A percentile compares a stretch with the other conserved stretches of the same genome.
phyloP scores from a whole-genome alignment of 495 filamentous ascomycete genomes.

The Pseudotulostoma volvatum region DNA sequence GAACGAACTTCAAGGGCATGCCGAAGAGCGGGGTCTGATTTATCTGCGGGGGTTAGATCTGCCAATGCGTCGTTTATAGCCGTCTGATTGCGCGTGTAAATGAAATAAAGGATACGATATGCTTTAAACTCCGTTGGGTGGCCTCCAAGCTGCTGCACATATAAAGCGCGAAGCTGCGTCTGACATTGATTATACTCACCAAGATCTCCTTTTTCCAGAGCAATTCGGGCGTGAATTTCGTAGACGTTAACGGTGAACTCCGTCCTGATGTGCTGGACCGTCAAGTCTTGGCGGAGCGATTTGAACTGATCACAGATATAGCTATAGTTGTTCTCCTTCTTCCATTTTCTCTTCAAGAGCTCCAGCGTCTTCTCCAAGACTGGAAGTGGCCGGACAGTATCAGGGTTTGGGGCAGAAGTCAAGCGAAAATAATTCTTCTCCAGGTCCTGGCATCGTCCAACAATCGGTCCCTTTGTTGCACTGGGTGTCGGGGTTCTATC shows the following conservation, averaged over 20 bases:
- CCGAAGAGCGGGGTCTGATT: slow-evolving; percentile 63
- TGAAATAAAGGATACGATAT: slow-evolving; percentile 99
- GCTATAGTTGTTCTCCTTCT: slow-evolving; percentile 76
- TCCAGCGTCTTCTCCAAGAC: slow-evolving; percentile 74
- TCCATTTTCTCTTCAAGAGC: slow-evolving; percentile 86
- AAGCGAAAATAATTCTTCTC: slow-evolving; percentile 93
- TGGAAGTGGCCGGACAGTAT: slow-evolving; percentile 69
- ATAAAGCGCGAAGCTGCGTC: slow-evolving; percentile 85
- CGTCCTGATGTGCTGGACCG: slow-evolving; percentile 90
- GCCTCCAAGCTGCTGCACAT: slow-evolving; percentile 70
- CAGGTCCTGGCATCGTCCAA: slow-evolving; percentile 67
- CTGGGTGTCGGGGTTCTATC: slow-evolving; percentile 39
- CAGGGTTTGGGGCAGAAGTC: slow-evolving; percentile 72
- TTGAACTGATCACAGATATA: slow-evolving; percentile 99
- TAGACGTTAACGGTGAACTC: slow-evolving; percentile 92
- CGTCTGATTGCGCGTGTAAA: slow-evolving; percentile 95
- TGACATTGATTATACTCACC: slow-evolving; percentile 99
- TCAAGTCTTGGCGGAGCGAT: slow-evolving; percentile 92
- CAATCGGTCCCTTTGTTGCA: slow-evolving; percentile 55
- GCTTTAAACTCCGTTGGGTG: slow-evolving; percentile 94
- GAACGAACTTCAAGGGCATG: slow-evolving; percentile 88
- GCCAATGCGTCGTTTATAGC: slow-evolving; percentile 95
- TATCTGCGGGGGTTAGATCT: slow-evolving; percentile 95
- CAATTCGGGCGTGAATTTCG: slow-evolving; percentile 94
- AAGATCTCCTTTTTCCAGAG: slow-evolving; percentile 93